phyloP scores from a whole-genome alignment of 192 early-diverging fungal species.

The Backusella mclennaniae region DNA sequence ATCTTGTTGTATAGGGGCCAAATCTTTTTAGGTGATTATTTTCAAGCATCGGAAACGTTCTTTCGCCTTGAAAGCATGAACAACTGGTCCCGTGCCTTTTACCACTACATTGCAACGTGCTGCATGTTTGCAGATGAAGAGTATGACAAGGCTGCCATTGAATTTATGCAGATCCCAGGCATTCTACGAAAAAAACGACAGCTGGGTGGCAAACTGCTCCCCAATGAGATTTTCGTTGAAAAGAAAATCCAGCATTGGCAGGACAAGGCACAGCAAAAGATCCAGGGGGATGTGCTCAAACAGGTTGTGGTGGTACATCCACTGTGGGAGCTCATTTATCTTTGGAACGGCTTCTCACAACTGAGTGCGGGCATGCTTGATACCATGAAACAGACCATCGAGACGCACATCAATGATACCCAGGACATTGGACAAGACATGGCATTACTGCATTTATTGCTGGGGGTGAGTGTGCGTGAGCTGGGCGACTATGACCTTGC shows the following conservation, averaged over 20 bases:
- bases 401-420: conserved; percentile 4
- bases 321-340: conserved; percentile 39
- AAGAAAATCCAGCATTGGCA: conserved; percentile 23
- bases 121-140: conserved; percentile 38
- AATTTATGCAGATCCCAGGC: conserved; percentile 33
- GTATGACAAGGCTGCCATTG: conserved; percentile 36
- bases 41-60: conserved; percentile 42
- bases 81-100: conserved; percentile 36
- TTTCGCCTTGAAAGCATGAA: conserved; percentile 43
- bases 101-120: conserved; percentile 41
- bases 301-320: conserved; percentile 30
- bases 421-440: conserved; percentile 9
- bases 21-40: conserved; percentile 37
- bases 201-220: conserved; percentile 17
- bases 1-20: conserved; percentile 23
- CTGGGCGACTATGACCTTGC: conserved; percentile 22
- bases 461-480: conserved; percentile 29
- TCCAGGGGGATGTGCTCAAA: conserved; percentile 19
- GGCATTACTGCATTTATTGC: conserved; percentile 19
- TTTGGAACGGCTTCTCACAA: conserved; percentile 37
- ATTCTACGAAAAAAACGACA: conserved; percentile 14
- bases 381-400: conserved; percentile 14
- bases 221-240: conserved; percentile 34
- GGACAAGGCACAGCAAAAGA: neutral
- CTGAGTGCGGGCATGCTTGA: conserved; percentile 1